Base-by-base conservation (phyloP, 805 yeast genomes). In the Wickerhamomyces rabaulensis region DNA sequence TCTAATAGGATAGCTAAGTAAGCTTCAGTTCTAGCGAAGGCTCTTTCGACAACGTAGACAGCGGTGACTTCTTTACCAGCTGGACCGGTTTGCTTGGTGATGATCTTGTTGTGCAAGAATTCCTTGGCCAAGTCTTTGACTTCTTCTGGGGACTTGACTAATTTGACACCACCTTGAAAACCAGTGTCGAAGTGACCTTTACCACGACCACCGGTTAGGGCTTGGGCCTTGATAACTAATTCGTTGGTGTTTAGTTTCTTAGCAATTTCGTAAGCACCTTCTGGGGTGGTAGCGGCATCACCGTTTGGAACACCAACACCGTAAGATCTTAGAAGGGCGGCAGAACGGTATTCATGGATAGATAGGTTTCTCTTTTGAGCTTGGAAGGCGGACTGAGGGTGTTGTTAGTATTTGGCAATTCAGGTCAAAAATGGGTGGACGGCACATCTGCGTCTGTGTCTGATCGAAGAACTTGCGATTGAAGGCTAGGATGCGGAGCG, bases 161-260 rank as follows among this genome's bases (percentile, higher is more conserved):
- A 77, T 73, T 89, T 86, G 62, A 94, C 97, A 76, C 99, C 99
- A 43, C 97, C 96, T 74, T 92, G 82, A 66, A 88, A 81, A 44
- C 99, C 99, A 61, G 82, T 83, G 73, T 91, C 97, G 57, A 94
- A 91, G 70, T 88, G 91, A 54, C 99, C 99, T 71, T 94, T 94
- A 73, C 99, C 99, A 73, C 99, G 84, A 65, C 99, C 99, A 73
- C 99, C 99, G 49, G 99, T 91, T 63, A 94, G 79, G 42, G 97
- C 97, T 75, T 94, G 99, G 52, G 99, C 99, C 76, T 94, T 94
- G 69, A 94, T 78, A 53, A 94, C 99, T 70, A 94, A 75, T 61
- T 87, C 95, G 62, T 83, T 82, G 55, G 87, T 77, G 58, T 78
- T 77, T 63, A 94, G 77, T 48, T 74, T 70, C 71, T 83, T 78